Evolutionary conservation across 768 basidiomycete genomes (phyloP).

Genomic region (Tremella yokohamensis): DNA sequence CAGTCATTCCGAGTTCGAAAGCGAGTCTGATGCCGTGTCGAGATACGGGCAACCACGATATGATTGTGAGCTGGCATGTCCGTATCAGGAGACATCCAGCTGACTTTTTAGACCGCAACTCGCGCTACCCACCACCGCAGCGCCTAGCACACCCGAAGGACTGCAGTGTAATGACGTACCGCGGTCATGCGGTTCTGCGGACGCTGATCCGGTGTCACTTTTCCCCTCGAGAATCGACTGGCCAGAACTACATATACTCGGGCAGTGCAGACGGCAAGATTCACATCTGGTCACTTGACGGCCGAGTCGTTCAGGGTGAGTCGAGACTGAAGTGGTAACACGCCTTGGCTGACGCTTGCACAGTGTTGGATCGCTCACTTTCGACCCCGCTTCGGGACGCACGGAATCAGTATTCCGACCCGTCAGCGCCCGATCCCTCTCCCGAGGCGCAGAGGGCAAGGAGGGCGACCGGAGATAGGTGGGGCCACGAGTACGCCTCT

Average conservation of each 20-base stretch:
- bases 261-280: conserved; percentile 39
- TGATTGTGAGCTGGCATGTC: conserved; percentile 66
- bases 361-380: conserved; percentile 71
- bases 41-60: conserved; percentile 58
- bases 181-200: conserved; percentile 81
- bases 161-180: conserved; percentile 92
- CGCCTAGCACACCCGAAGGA: conserved; percentile 74
- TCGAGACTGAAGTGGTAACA: too few species aligned
- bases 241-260: conserved; percentile 88
- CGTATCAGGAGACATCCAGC: neutral
- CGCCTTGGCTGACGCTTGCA: conserved; percentile 9
- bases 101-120: conserved; percentile 26
- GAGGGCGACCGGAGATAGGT: neutral
- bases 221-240: conserved; percentile 87
- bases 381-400: conserved; percentile 62
- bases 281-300: conserved; percentile 94
- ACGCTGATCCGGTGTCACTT: conserved; percentile 97
- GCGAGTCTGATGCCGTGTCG: conserved; percentile 52
- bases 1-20: conserved; percentile 65
- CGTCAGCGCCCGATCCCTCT: conserved; percentile 61
- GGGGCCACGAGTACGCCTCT: conserved; percentile 21
- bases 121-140: conserved; percentile 60
- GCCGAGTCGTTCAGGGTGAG: conserved; percentile 52
- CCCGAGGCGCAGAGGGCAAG: neutral
- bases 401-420: conserved; percentile 55